phyloP scores from a whole-genome alignment of 495 filamentous ascomycete species.

The Astrothelium subdiscretum region DNA sequence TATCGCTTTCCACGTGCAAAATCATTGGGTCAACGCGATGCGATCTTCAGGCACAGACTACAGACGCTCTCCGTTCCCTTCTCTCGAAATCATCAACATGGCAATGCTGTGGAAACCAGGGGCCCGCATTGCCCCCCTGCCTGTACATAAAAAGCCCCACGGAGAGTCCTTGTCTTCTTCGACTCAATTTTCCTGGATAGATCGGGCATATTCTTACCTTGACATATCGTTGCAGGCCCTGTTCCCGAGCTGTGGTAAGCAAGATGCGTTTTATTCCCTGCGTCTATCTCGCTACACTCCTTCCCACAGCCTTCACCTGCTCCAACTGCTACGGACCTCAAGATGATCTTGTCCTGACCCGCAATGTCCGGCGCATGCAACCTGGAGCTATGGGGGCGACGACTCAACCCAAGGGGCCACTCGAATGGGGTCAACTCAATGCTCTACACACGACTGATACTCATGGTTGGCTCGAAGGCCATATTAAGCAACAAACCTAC shows the following conservation, averaged over 20 bases:
- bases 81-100: background rate
- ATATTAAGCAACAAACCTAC: slow-evolving; percentile 35
- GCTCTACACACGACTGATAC: slow-evolving; percentile 37
- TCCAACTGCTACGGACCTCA: slow-evolving; percentile 23
- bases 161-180: too few species aligned
- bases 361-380: slow-evolving; percentile 32
- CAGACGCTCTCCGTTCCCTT: background rate
- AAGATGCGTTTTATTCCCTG: slow-evolving; percentile 14
- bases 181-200: background rate
- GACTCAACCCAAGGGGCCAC: slow-evolving; percentile 24
- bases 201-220: too few species aligned
- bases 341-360: slow-evolving; percentile 22
- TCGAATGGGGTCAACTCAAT: slow-evolving; percentile 38
- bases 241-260: too few species aligned
- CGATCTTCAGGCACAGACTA: background rate
- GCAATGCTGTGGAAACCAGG: background rate
- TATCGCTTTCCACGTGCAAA: background rate
- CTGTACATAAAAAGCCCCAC: background rate
- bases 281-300: slow-evolving; percentile 4
- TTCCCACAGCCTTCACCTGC: slow-evolving; percentile 16
- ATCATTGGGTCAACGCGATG: background rate
- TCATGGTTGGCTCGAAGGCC: slow-evolving; percentile 38
- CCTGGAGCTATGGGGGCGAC: slow-evolving; percentile 34
- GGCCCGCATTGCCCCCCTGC: background rate
- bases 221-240: too few species aligned